These are phyloP conservation scores for Cordyceps fumosorosea DNA, from an alignment of 2,329 filamentous ascomycete genomes.

Conservation along the genomic window DNA sequence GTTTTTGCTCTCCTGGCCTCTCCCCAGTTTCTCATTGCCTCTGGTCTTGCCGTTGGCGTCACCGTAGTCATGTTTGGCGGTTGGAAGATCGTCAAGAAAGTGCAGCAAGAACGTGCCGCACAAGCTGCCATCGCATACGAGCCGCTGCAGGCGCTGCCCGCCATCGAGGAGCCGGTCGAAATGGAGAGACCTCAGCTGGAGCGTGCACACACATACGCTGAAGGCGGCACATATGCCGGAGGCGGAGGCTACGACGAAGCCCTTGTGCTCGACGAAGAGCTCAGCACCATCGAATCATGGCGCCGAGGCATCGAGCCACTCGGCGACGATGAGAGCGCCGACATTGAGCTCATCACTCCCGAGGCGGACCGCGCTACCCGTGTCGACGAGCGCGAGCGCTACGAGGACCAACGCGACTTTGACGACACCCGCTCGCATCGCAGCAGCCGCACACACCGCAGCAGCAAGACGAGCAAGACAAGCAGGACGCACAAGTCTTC, in stretches of 20 bases:
- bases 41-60: slow-evolving; percentile 82
- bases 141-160: slow-evolving; percentile 14
- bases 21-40: slow-evolving; percentile 91
- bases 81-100: slow-evolving; percentile 93
- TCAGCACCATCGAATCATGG: slow-evolving; percentile 54
- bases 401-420: slow-evolving; percentile 27
- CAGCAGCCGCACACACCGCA: slow-evolving; percentile 21
- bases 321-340: slow-evolving; percentile 41
- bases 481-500: slow-evolving; percentile 24
- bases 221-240: slow-evolving; percentile 18
- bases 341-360: slow-evolving; percentile 52
- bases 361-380: slow-evolving; percentile 43
- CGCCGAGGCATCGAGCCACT: slow-evolving; percentile 47
- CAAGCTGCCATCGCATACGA: slow-evolving; percentile 25
- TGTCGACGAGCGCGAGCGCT: slow-evolving; percentile 23
- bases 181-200: slow-evolving; percentile 9
- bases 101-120: slow-evolving; percentile 41
- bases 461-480: slow-evolving; percentile 23
- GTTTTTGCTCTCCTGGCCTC: slow-evolving; percentile 81
- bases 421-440: slow-evolving; percentile 15
- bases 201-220: slow-evolving; percentile 25
- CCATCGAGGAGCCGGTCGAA: slow-evolving; percentile 11
- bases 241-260: slow-evolving; percentile 43
- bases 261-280: slow-evolving; percentile 49
- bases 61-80: slow-evolving; percentile 94